phyloP scores from a whole-genome alignment of 371 early-diverging fungal genomes.

The Rhizopus sp. region DNA sequence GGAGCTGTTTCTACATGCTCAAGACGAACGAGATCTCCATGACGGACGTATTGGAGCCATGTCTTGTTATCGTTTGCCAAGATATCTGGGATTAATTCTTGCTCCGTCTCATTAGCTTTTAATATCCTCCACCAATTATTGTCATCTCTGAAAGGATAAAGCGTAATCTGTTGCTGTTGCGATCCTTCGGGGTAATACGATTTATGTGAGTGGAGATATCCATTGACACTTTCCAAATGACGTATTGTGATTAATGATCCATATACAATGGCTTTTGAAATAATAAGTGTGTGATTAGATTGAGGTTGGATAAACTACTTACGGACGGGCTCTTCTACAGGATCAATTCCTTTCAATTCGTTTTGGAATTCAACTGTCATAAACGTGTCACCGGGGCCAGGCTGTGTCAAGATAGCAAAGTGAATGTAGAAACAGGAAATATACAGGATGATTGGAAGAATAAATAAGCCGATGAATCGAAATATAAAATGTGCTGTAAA shows the following conservation, averaged over 20 bases:
- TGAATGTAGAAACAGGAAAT: conserved; percentile 85
- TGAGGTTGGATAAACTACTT: not conserved
- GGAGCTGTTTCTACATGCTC: conserved; percentile 57
- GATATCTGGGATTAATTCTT: conserved; percentile 6
- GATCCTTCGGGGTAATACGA: conserved; percentile 83
- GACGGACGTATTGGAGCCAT: conserved; percentile 47
- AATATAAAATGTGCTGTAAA: conserved; percentile 66
- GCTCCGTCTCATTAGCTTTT: conserved; percentile 37
- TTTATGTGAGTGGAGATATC: conserved; percentile 89
- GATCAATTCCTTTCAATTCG: conserved; percentile 73
- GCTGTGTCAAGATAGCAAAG: conserved; percentile 68
- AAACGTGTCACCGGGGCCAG: conserved; percentile 92
- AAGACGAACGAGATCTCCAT: conserved; percentile 61
- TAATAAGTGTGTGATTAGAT: not conserved
- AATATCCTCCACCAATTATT: conserved; percentile 88
- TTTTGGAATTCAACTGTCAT: conserved; percentile 90
- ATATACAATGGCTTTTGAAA: conserved; percentile 69
- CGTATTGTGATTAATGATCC: conserved; percentile 77
- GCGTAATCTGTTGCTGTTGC: conserved; percentile 93
- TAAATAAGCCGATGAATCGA: conserved; percentile 75
- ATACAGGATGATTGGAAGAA: conserved; percentile 85
- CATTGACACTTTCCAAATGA: conserved; percentile 73
- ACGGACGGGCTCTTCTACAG: conserved; percentile 50
- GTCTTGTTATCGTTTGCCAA: conserved; percentile 46
- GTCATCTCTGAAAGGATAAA: conserved; percentile 87